Percentiles rank a stretch among this genome's conserved stretches.
Conservation (phyloP, 768 basidiomycete genomes). For the Phlegmacium glaucopus region DNA sequence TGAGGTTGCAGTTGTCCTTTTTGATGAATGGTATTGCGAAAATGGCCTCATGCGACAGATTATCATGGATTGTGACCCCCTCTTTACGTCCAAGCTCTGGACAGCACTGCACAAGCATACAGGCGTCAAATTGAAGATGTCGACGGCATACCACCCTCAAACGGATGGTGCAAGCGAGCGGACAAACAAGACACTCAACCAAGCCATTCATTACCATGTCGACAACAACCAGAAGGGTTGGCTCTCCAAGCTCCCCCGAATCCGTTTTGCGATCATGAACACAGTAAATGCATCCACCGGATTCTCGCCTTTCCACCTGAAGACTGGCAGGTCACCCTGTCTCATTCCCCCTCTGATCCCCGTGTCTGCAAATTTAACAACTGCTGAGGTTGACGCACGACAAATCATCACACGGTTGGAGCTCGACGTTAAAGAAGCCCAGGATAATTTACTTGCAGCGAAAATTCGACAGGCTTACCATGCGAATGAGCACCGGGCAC, state of each 20-base stretch:
- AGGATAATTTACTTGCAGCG: slow-evolving; percentile 24
- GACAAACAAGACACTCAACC: slow-evolving; percentile 31
- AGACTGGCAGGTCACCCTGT: slow-evolving; percentile 15
- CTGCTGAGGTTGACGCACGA: slow-evolving; percentile 2
- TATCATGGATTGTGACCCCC: no score
- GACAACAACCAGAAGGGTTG: slow-evolving; percentile 30
- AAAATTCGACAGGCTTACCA: slow-evolving; percentile 26
- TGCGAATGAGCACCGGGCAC: slow-evolving; percentile 23
- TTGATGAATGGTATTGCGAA: no score
- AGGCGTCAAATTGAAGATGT: no score
- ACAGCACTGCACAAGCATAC: no score
- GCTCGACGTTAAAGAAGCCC: slow-evolving; percentile 17
- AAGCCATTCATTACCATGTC: slow-evolving; percentile 25
- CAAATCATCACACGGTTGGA: not conserved
- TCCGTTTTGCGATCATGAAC: slow-evolving; percentile 34
- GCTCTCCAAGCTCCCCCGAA: slow-evolving; percentile 18
- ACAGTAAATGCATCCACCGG: slow-evolving; percentile 28
- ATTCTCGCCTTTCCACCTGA: slow-evolving; percentile 30
- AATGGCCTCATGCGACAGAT: no score
- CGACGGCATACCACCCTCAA: no score
- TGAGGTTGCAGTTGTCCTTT: no score
- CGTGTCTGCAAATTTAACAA: not conserved
- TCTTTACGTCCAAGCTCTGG: no score
- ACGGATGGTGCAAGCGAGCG: slow-evolving; percentile 31
- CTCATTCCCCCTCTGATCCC: slow-evolving; percentile 23